Conservation (phyloP, 768 basidiomycete species). For the Hygrocybe coccinea region DNA sequence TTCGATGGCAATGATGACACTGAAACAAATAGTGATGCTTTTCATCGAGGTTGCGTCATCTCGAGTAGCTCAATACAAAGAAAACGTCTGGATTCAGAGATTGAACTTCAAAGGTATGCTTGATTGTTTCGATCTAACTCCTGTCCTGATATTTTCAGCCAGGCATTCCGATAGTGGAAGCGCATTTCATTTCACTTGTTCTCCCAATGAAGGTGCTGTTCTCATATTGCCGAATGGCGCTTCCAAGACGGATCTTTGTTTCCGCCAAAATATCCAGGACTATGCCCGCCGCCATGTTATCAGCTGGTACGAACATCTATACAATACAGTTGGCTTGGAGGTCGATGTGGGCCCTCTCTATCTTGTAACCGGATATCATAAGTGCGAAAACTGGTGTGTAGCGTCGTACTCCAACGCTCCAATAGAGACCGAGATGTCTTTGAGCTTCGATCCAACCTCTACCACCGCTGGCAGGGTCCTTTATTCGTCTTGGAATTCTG, state of each 20-base stretch:
- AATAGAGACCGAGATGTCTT: background rate
- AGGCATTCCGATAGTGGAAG: background rate
- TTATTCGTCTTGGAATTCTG: background rate
- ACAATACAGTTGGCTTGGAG: background rate
- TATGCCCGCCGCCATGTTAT: background rate
- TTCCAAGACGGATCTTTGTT: background rate
- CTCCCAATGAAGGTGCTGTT: background rate
- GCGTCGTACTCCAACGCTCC: background rate
- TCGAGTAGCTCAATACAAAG: background rate
- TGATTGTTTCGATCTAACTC: no score
- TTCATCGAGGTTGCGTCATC: background rate
- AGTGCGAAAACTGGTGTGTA: background rate
- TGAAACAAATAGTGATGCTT: background rate
- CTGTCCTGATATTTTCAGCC: background rate
- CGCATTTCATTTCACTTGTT: conserved; percentile 7
- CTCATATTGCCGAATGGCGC: background rate
- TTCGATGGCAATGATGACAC: background rate
- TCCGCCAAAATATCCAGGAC: background rate
- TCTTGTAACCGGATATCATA: background rate
- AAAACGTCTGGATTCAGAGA: background rate
- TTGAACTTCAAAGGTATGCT: background rate
- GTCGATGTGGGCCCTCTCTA: background rate
- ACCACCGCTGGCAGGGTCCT: background rate
- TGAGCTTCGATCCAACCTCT: background rate
- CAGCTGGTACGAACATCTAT: background rate